A percentile compares a stretch with the other conserved stretches of the same genome.
Evolutionary conservation across 169 alveolate species (phyloP).

Genomic region (Eimeria sp.): DNA sequence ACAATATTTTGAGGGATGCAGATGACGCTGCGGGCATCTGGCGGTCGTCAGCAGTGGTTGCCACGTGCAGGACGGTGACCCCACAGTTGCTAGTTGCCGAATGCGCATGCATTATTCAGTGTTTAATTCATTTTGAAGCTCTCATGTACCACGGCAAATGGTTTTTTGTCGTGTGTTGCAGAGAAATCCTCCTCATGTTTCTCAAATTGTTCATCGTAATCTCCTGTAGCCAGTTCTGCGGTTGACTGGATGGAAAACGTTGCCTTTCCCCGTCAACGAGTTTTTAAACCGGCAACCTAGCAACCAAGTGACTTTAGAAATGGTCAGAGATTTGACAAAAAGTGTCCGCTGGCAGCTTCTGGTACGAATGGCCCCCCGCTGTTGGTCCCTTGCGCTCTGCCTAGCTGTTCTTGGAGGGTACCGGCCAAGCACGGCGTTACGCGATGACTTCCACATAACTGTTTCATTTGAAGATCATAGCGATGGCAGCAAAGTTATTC

Average conservation of each 20-base stretch:
- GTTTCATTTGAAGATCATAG: neutral
- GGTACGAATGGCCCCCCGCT: conserved; percentile 56
- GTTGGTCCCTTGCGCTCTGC: conserved; percentile 34
- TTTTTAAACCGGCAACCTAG: conserved; percentile 2
- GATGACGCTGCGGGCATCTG: conserved; percentile 19
- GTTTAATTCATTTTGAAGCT: conserved; percentile 17
- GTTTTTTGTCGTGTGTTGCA: conserved; percentile 26
- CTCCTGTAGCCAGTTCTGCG: conserved; percentile 55
- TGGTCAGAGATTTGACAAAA: conserved; percentile 30
- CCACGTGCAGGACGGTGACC: conserved; percentile 52
- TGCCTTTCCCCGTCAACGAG: conserved; percentile 19
- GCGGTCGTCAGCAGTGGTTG: conserved; percentile 52
- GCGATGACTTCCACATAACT: conserved; percentile 3
- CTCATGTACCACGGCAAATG: conserved; percentile 21
- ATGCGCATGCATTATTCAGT: conserved; percentile 45
- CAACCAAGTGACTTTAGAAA: conserved; percentile 43
- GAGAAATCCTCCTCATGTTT: conserved; percentile 31
- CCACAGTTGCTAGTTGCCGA: conserved; percentile 41
- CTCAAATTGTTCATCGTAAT: conserved; percentile 35
- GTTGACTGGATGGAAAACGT: conserved; percentile 51
- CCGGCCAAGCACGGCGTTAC: conserved; percentile 22
- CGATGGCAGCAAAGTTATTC: neutral
- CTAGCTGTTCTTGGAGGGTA: conserved; percentile 44
- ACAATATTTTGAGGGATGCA: neutral
- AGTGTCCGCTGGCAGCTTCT: conserved; percentile 6